Conservation (phyloP, 495 filamentous ascomycete species). For the Neurospora discreta region DNA sequence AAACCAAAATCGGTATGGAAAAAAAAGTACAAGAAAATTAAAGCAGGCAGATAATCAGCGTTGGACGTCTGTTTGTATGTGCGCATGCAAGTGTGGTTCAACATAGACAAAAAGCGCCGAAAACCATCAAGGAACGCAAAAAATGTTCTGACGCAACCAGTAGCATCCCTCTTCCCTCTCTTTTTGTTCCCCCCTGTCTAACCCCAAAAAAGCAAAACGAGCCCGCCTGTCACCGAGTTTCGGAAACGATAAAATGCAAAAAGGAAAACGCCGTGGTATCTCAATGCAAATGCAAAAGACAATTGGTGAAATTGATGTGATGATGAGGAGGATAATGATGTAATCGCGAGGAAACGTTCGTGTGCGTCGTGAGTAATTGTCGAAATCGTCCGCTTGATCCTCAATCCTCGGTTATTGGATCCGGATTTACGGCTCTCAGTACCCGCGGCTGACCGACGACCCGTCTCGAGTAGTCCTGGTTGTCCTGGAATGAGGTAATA, state of each 20-base stretch:
- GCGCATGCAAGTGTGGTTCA: not conserved
- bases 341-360: not conserved
- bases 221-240: not conserved
- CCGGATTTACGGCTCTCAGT: conserved; percentile 43
- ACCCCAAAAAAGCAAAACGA: not conserved
- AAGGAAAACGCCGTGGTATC: not conserved
- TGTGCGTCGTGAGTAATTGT: not conserved
- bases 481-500: conserved; percentile 42
- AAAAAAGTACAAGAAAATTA: not conserved
- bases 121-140: not conserved
- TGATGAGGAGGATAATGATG: not conserved
- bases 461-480: conserved; percentile 43
- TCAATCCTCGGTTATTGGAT: conserved; percentile 25
- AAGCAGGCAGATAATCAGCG: not conserved
- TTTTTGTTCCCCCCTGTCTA: not conserved
- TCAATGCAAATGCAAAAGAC: not conserved
- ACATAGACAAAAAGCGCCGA: not conserved
- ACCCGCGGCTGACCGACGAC: conserved; percentile 30
- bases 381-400: not conserved
- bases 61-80: not conserved
- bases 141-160: not conserved
- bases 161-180: not conserved
- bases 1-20: not conserved
- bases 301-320: not conserved
- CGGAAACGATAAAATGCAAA: not conserved